Base-by-base conservation (phyloP, 352 stramenopile genomes). In the Pilasporangium apinafurcum region DNA sequence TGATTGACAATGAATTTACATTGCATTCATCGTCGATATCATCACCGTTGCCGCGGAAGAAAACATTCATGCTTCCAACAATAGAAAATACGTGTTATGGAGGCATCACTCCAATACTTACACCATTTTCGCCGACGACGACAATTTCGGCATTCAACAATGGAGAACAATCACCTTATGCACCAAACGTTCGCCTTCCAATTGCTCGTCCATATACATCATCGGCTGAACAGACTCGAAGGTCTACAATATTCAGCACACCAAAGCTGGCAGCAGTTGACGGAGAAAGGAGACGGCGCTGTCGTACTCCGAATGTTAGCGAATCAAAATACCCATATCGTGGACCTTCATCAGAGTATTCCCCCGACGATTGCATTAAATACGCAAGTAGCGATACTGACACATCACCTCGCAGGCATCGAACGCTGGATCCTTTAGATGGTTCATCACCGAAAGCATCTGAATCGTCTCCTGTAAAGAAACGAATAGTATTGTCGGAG, bases 121-220 rank as follows among this genome's bases (percentile, higher is more conserved):
- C 56, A 8, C 58, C 60, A 10, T 75, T 73, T 38, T 73, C 64
- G 12, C 68, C 74, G 8, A 78, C 57, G 3, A 86, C 70, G 7
- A 83, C 74, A 6, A 84, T 84, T 9, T 84, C 70, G 43, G 60
- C 49, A 8, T 34, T 83, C 0, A 81, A 84, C 45, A 56, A 72
- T 13, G 63, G 68, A 26, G 55, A 44, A 10, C 56, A 68, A 8
- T 84, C 74, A 16, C 70, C 74, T 0, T 86, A 86, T 40, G 71
- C 60, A 16, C 38, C 56, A 2, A 56, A 53, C 4, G 61, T 62
- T 32, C 54, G 59, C 2, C 46, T 86, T 16, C 74, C 70, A 0
- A 53, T 83, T 18, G 41, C 68, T 6, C 61, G 68, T 7, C 66
- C 63, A 12, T 59, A 47, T 3, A 78, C 71, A 22, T 80, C 60